A percentile compares a stretch with the other conserved stretches of the same genome.
Evolutionary conservation across 2,329 filamentous ascomycete genomes (phyloP).

Genomic region (Bipolaris oryzae): DNA sequence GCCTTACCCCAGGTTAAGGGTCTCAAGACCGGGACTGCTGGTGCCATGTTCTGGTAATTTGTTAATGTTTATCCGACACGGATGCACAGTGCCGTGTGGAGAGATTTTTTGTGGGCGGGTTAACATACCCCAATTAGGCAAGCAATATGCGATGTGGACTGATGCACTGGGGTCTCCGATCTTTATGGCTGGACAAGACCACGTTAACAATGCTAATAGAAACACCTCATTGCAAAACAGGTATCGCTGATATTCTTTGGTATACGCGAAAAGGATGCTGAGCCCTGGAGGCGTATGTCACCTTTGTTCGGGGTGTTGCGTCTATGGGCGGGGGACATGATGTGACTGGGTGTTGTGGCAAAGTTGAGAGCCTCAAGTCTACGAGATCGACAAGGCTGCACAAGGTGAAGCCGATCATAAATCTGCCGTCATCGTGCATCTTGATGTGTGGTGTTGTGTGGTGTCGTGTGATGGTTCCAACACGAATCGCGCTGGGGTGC

Average conservation of each 20-base stretch:
- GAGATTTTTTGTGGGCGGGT: constrained; percentile 18
- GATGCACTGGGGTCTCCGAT: not conserved
- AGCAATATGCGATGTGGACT: constrained; percentile 13
- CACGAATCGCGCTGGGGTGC: not conserved
- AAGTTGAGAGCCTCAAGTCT: not conserved
- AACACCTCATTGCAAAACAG: not conserved
- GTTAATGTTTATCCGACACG: constrained; percentile 5
- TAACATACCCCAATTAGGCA: constrained; percentile 17
- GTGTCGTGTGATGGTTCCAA: constrained; percentile 1
- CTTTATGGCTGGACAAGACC: constrained; percentile 1
- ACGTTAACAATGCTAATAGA: not conserved
- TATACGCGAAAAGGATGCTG: not conserved
- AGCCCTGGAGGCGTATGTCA: not conserved
- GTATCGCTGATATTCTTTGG: not conserved
- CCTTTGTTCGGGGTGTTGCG: not conserved
- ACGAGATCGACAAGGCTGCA: not conserved
- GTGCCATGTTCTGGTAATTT: constrained; percentile 3
- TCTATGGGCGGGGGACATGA: not conserved
- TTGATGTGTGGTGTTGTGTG: not conserved
- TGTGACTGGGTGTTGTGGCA: not conserved
- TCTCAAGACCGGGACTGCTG: constrained; percentile 1
- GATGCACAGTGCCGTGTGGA: constrained; percentile 13
- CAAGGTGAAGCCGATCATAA: not conserved
- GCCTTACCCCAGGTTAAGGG: constrained; percentile 10
- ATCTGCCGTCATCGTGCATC: not conserved